Percentiles rank a stretch among this genome's conserved stretches.
Conservation (phyloP, 495 filamentous ascomycete species). For the Aspergillus avenaceus region DNA sequence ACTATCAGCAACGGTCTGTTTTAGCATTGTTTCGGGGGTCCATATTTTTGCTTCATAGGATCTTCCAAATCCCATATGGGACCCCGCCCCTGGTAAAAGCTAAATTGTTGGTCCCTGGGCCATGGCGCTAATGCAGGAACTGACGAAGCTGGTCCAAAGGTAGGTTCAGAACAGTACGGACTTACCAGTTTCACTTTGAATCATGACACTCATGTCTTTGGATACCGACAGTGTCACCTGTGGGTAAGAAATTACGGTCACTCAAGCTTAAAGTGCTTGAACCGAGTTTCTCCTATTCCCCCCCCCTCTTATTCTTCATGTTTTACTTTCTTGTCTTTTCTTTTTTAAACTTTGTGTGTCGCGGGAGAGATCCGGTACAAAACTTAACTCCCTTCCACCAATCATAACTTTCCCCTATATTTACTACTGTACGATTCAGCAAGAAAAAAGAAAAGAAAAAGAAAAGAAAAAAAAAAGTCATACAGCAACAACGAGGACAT, state of each 20-base stretch:
- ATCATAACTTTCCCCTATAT: background rate
- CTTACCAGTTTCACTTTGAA: slow-evolving; percentile 11
- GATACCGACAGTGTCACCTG: slow-evolving; percentile 1
- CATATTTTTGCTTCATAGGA: background rate
- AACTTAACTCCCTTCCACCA: background rate
- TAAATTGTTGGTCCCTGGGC: slow-evolving; percentile 14
- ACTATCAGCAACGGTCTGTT: slow-evolving; percentile 1
- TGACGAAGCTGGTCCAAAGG: too few species aligned
- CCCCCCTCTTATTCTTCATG: background rate
- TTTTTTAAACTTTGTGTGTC: slow-evolving; percentile 2
- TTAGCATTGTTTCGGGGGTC: slow-evolving; percentile 3
- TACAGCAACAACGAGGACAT: too few species aligned
- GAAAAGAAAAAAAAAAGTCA: background rate
- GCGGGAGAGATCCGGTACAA: background rate
- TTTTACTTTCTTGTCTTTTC: background rate
- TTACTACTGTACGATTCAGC: background rate
- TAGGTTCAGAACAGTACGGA: slow-evolving; percentile 7
- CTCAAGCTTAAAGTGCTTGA: slow-evolving; percentile 7
- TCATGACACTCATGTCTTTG: slow-evolving; percentile 9
- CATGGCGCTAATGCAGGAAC: slow-evolving; percentile 44
- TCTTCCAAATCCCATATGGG: slow-evolving; percentile 1
- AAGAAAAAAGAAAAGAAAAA: background rate
- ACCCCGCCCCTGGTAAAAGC: slow-evolving; percentile 6
- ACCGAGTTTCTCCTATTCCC: background rate
- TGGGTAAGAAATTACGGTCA: background rate